Percentiles rank a stretch among this genome's conserved stretches.
Evolutionary conservation across 202 grass and related monocot genomes (phyloP).

Genomic region (Bolboschoenoplectus hybrid): DNA sequence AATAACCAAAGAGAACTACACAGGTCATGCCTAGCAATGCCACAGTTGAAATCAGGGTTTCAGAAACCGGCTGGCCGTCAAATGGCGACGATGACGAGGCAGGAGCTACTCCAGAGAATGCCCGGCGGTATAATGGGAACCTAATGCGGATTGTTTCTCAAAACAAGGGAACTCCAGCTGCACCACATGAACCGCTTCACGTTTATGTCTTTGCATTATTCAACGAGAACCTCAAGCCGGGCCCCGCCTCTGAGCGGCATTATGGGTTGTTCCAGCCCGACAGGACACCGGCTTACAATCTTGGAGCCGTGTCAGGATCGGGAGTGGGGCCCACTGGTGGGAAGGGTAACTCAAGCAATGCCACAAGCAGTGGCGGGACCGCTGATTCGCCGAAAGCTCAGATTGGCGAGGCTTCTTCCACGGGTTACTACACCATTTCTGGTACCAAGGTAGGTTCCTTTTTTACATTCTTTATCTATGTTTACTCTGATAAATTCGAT

Average conservation of each 20-base stretch:
- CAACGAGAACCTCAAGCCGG: slow-evolving; percentile 79
- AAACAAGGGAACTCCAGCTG: slow-evolving; percentile 64
- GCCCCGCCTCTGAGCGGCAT: slow-evolving; percentile 69
- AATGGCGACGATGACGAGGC: slow-evolving; percentile 64
- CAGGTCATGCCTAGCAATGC: slow-evolving; percentile 27
- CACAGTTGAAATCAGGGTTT: slow-evolving; percentile 60
- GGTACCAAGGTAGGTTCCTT: slow-evolving; percentile 25
- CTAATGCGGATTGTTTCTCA: slow-evolving; percentile 59
- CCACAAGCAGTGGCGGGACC: slow-evolving; percentile 29
- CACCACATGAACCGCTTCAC: slow-evolving; percentile 51
- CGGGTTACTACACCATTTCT: slow-evolving; percentile 58
- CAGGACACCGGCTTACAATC: slow-evolving; percentile 63
- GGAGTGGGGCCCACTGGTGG: slow-evolving; percentile 36
- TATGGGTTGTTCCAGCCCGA: slow-evolving; percentile 79
- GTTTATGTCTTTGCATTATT: slow-evolving; percentile 87
- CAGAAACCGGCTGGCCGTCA: slow-evolving; percentile 88
- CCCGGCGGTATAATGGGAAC: slow-evolving; percentile 69
- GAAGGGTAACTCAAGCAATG: slow-evolving; percentile 45
- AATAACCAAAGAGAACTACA: neutral
- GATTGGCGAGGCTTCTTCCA: slow-evolving; percentile 39
- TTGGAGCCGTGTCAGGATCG: slow-evolving; percentile 47
- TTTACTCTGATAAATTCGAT: neutral
- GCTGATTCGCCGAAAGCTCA: slow-evolving; percentile 46
- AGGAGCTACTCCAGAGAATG: slow-evolving; percentile 67
- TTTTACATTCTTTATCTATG: neutral